These are phyloP conservation scores for Sporothrix schenckii DNA, from an alignment of 2,329 filamentous ascomycete genomes.

Conservation along the genomic window DNA sequence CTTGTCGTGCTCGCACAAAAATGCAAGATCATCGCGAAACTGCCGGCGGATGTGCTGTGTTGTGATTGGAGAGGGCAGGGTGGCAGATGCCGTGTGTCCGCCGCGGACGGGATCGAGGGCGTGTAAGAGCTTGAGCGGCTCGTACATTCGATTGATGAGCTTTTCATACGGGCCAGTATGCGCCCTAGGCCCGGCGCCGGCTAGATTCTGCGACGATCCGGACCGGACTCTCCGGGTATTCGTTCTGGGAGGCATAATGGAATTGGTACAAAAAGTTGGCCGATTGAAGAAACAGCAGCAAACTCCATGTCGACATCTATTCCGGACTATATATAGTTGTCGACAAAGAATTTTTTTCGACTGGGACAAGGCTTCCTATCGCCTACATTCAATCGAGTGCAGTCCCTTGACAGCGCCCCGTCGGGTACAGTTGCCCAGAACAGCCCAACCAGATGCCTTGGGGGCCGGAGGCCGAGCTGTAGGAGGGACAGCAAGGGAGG, in stretches of 20 bases:
- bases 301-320: neutral
- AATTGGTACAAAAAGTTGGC: neutral
- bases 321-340: neutral
- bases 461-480: too few species aligned
- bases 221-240: neutral
- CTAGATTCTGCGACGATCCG: neutral
- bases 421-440: too few species aligned
- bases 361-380: neutral
- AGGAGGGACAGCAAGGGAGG: too few species aligned
- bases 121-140: slow-evolving; percentile 43
- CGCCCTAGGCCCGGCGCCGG: neutral
- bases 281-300: neutral
- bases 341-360: neutral
- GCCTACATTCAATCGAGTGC: neutral
- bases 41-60: slow-evolving; percentile 33
- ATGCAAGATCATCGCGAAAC: slow-evolving; percentile 49
- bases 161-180: neutral
- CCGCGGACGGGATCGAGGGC: slow-evolving; percentile 44
- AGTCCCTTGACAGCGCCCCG: too few species aligned
- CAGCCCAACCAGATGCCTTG: too few species aligned
- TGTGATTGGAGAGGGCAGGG: neutral
- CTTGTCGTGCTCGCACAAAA: slow-evolving; percentile 52
- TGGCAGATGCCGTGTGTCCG: slow-evolving; percentile 34
- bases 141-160: slow-evolving; percentile 44
- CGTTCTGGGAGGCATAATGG: neutral